A percentile compares a stretch with the other conserved stretches of the same genome.
These are phyloP conservation scores for Crithidia fasciculata DNA, from an alignment of 208 protist species.

Conservation along the genomic window DNA sequence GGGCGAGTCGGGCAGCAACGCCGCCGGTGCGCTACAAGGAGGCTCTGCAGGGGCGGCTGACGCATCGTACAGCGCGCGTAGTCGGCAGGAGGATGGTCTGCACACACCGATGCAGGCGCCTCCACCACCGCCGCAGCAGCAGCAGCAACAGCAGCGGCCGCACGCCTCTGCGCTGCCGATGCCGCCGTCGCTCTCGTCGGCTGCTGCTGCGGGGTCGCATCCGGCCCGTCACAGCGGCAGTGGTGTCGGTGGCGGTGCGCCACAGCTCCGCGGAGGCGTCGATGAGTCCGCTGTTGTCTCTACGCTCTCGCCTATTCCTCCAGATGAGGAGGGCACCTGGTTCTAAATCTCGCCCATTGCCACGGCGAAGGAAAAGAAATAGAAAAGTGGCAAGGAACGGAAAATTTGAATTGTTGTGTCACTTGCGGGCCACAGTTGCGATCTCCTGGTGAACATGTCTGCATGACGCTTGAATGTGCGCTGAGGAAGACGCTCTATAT, in stretches of 20 bases:
- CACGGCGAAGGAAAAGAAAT: neutral
- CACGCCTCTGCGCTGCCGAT: neutral
- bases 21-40: neutral
- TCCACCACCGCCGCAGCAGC: neutral
- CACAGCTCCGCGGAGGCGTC: neutral
- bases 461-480: too few species aligned
- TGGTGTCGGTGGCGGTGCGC: neutral
- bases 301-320: constrained; percentile 11
- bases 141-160: neutral
- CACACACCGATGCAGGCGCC: constrained; percentile 1
- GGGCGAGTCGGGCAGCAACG: neutral
- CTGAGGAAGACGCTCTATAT: too few species aligned
- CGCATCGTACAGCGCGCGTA: neutral
- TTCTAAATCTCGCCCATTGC: neutral
- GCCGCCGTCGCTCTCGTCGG: neutral
- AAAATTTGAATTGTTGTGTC: too few species aligned
- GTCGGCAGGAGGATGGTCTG: neutral
- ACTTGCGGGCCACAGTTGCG: too few species aligned
- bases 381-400: neutral
- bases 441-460: too few species aligned
- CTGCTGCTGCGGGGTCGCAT: neutral
- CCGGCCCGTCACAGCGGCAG: neutral
- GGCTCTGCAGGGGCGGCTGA: neutral
- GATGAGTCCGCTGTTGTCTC: constrained; percentile 9
- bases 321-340: constrained; percentile 5